A percentile compares a stretch with the other conserved stretches of the same genome.
These are phyloP conservation scores for Cladosporium colombiae DNA, from an alignment of 2,329 filamentous ascomycete genomes.

Conservation along the genomic window DNA sequence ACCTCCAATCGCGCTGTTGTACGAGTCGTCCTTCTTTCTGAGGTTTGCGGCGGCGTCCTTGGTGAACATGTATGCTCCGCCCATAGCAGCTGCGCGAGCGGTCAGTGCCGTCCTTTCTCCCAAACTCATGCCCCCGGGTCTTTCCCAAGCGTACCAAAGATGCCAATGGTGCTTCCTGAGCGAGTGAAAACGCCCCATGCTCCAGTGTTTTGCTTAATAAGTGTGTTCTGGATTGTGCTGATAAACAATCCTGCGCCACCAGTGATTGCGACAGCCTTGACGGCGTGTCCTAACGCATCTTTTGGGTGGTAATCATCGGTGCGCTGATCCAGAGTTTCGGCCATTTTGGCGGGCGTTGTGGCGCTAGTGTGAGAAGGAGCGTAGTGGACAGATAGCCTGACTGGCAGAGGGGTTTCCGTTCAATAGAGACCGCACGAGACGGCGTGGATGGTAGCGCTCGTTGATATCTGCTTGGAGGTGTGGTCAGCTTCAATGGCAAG, in stretches of 20 bases:
- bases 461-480: too few species aligned
- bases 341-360: constrained; percentile 44
- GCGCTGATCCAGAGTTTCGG: constrained; percentile 40
- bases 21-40: constrained; percentile 77
- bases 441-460: too few species aligned
- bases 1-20: constrained; percentile 73
- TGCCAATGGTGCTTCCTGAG: constrained; percentile 71
- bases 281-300: constrained; percentile 70
- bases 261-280: constrained; percentile 66
- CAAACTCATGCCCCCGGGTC: background rate
- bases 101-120: constrained; percentile 22
- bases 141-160: constrained; percentile 55
- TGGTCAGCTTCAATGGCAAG: too few species aligned
- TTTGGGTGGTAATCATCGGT: constrained; percentile 63
- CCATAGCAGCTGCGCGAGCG: constrained; percentile 62
- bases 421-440: too few species aligned
- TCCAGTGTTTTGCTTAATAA: constrained; percentile 79
- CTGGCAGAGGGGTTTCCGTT: too few species aligned
- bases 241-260: constrained; percentile 69
- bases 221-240: constrained; percentile 81
- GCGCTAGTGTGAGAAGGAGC: background rate
- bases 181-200: constrained; percentile 77
- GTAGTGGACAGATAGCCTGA: too few species aligned
- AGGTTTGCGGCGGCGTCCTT: constrained; percentile 78
- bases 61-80: constrained; percentile 76